phyloP scores from a whole-genome alignment of 306 rosid species.

The Leucaena leucocephala region DNA sequence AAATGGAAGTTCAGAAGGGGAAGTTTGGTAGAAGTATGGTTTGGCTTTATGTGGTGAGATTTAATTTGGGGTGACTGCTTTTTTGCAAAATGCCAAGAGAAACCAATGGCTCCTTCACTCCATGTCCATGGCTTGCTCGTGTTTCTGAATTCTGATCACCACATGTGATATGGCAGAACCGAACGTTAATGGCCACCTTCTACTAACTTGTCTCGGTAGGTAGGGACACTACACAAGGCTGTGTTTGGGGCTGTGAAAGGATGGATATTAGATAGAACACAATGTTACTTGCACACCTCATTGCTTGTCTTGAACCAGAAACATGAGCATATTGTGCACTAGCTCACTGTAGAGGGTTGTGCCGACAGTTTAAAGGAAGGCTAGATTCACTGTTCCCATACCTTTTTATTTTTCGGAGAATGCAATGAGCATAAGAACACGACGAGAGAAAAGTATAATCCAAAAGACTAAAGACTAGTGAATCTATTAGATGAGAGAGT shows the following conservation, averaged over 20 bases:
- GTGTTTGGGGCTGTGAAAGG: too few species aligned
- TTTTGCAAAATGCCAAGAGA: background rate
- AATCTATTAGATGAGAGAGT: too few species aligned
- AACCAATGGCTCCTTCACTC: too few species aligned
- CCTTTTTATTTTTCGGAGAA: too few species aligned
- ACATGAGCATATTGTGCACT: background rate
- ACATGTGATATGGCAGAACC: slow-evolving; percentile 36
- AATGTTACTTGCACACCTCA: slow-evolving; percentile 12
- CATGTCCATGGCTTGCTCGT: background rate
- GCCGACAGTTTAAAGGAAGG: background rate
- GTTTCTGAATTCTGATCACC: background rate
- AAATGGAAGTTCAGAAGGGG: background rate
- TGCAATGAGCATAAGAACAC: too few species aligned
- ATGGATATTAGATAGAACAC: background rate
- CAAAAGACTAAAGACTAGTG: too few species aligned
- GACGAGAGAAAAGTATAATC: too few species aligned
- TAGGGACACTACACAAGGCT: background rate
- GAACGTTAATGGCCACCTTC: background rate
- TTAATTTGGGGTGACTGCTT: background rate
- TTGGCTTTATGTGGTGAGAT: slow-evolving; percentile 27
- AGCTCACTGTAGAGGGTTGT: background rate
- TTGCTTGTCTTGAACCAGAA: slow-evolving; percentile 27
- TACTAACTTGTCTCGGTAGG: background rate
- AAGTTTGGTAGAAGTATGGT: slow-evolving; percentile 11
- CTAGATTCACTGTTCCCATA: background rate